Conservation (phyloP, 192 early-diverging fungal genomes). For the Podila clonocystis region DNA sequence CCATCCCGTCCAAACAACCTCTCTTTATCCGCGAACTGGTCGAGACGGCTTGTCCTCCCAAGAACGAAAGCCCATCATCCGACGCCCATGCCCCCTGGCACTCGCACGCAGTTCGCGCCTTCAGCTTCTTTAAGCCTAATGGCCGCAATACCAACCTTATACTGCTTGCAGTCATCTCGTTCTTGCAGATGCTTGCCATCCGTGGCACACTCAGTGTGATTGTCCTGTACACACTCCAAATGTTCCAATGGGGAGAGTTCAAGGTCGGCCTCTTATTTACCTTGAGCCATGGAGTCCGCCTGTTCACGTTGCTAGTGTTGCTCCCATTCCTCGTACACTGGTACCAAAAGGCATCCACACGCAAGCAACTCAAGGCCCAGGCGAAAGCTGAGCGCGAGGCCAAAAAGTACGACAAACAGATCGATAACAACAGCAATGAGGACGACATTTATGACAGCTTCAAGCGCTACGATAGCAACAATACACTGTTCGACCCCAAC, state of each 20-base stretch:
- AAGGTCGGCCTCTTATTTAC: conserved; percentile 57
- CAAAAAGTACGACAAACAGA: background rate
- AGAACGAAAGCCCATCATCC: background rate
- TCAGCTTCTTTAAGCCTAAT: conserved; percentile 41
- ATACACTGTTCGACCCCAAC: background rate
- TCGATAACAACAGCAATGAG: background rate
- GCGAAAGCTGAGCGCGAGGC: background rate
- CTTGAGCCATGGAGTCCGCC: conserved; percentile 26
- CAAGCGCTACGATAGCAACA: background rate
- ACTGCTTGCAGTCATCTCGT: conserved; percentile 29
- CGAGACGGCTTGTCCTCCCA: background rate
- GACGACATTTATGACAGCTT: background rate
- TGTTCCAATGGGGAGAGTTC: conserved; percentile 56
- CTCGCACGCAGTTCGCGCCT: conserved; percentile 16
- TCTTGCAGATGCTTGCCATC: conserved; percentile 27
- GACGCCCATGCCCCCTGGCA: conserved; percentile 30
- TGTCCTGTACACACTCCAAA: conserved; percentile 55
- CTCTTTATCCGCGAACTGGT: conserved; percentile 1
- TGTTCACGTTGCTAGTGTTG: conserved; percentile 41
- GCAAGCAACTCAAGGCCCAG: conserved; percentile 14
- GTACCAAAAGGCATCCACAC: conserved; percentile 29
- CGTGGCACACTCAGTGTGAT: conserved; percentile 30
- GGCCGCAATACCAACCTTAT: conserved; percentile 48
- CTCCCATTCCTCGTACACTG: conserved; percentile 50
- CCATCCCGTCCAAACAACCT: conserved; percentile 24